Evolutionary conservation across 768 basidiomycete genomes (phyloP), one percentile per base, ranked within the genome.

Genomic region (Galerina marginata): DNA sequence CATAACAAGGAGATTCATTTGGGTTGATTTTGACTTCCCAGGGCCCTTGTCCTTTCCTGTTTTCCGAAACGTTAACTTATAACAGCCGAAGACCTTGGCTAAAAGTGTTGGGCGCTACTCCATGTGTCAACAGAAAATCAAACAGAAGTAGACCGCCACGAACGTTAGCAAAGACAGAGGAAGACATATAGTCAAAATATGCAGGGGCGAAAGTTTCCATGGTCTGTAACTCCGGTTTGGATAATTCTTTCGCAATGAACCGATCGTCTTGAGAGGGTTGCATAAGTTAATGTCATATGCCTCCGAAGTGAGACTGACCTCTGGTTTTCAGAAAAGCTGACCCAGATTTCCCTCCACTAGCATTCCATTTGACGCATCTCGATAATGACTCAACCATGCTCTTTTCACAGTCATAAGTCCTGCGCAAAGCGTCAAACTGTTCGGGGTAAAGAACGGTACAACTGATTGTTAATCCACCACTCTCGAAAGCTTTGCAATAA

Each of bases 181-280:
- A 93, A 1, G 94, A 92, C 90, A 98, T 96, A 72, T 99, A 99
- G 62, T 96, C 92, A 68, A 99, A 99, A 73, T 99, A 99, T 2
- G 93, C 91, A 0, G 96, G 97, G 12, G 95, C 96, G 74, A 99
- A 99, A 0, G 91, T 93, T 66, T 96, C 93, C 88, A 99, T 92
- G 0, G 93, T 93, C 71, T 96, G 93, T 65, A 98, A 78, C 69
- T 99, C 97, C 33, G 92, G 82, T 58, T 86, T 84, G 0, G 96
- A 96, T 26, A 99, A 84, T 66, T 98, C 96, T 69, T 99, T 99
- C 37, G 96, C 94, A 65, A 99, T 97, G 81, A 99, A 99, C 6
- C 97, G 94, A 72, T 99, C 95, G 69, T 99, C 96, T 97, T 57
- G 16, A 50, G 29, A 63, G 10, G 14, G 26, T 23, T 25, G 16